These are phyloP conservation scores for Calonectria montana DNA, from an alignment of 2,329 filamentous ascomycete genomes.

Conservation along the genomic window DNA sequence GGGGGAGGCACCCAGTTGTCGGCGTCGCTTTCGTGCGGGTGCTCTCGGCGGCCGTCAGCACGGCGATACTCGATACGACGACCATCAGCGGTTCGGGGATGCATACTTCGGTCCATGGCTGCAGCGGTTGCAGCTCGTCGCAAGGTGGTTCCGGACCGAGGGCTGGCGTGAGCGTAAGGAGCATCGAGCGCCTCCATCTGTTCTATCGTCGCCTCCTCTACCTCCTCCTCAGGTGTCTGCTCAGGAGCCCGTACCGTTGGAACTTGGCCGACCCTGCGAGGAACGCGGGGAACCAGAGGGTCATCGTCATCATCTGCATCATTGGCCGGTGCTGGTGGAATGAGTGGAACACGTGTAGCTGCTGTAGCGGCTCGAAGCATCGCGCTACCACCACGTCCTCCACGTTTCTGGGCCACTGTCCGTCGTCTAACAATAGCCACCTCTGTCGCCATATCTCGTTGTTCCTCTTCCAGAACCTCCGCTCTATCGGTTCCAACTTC, in stretches of 20 bases:
- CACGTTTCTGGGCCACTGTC: constrained; percentile 74
- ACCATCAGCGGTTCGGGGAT: constrained; percentile 67
- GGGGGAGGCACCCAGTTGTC: constrained; percentile 91
- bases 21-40: constrained; percentile 87
- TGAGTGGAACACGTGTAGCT: constrained; percentile 43
- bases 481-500: constrained; percentile 79
- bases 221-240: constrained; percentile 49
- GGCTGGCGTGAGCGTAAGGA: constrained; percentile 79
- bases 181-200: constrained; percentile 74
- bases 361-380: constrained; percentile 63
- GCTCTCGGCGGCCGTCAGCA: constrained; percentile 76
- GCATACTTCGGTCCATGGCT: constrained; percentile 75
- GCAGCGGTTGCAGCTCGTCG: constrained; percentile 82
- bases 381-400: constrained; percentile 52
- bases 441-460: constrained; percentile 79
- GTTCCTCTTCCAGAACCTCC: constrained; percentile 78
- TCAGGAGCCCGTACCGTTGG: constrained; percentile 31
- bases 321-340: constrained; percentile 44
- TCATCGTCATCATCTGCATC: constrained; percentile 62
- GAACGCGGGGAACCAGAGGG: constrained; percentile 64
- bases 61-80: constrained; percentile 72
- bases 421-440: constrained; percentile 82
- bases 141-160: constrained; percentile 76
- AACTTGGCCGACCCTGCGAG: constrained; percentile 57
- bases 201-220: constrained; percentile 62